phyloP scores from a whole-genome alignment of 345 rosid genomes.

The Cardamine chenopodiifolia region DNA sequence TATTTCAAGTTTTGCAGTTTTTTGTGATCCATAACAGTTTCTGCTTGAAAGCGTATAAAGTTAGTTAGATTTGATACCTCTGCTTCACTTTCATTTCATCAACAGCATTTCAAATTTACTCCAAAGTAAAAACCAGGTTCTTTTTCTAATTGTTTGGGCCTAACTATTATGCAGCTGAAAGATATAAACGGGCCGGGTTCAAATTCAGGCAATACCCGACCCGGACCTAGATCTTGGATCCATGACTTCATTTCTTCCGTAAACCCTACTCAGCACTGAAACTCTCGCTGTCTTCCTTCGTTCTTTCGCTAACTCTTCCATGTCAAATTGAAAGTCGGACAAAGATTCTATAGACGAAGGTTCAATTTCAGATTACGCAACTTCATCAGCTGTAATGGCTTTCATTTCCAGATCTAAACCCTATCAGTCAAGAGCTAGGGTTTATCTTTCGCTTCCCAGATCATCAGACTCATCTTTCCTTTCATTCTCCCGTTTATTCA shows the following conservation, averaged over 20 bases:
- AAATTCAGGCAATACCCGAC: conserved; percentile 7
- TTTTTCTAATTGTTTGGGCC: conserved; percentile 6
- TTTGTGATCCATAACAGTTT: not conserved
- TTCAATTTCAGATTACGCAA: not conserved
- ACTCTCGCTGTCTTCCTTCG: conserved; percentile 12
- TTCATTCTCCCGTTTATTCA: conserved; percentile 46
- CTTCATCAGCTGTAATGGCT: conserved; percentile 46
- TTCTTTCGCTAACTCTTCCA: not conserved
- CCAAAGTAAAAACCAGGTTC: not conserved
- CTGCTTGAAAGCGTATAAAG: not conserved
- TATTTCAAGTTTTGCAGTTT: too few species aligned
- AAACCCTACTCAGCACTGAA: conserved; percentile 33
- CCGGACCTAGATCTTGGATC: conserved; percentile 31
- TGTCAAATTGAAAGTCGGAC: conserved; percentile 16
- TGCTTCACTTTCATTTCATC: too few species aligned
- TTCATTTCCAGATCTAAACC: conserved; percentile 50
- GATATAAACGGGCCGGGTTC: conserved; percentile 16
- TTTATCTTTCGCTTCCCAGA: conserved; percentile 44
- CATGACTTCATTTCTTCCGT: conserved; percentile 22
- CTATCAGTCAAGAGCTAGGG: conserved; percentile 42
- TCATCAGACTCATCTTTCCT: conserved; percentile 35
- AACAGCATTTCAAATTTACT: not conserved
- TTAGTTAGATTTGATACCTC: too few species aligned
- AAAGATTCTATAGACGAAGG: not conserved
- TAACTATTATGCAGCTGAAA: not conserved